Base-by-base conservation (phyloP, 208 protist species). In the Leishmania major region DNA sequence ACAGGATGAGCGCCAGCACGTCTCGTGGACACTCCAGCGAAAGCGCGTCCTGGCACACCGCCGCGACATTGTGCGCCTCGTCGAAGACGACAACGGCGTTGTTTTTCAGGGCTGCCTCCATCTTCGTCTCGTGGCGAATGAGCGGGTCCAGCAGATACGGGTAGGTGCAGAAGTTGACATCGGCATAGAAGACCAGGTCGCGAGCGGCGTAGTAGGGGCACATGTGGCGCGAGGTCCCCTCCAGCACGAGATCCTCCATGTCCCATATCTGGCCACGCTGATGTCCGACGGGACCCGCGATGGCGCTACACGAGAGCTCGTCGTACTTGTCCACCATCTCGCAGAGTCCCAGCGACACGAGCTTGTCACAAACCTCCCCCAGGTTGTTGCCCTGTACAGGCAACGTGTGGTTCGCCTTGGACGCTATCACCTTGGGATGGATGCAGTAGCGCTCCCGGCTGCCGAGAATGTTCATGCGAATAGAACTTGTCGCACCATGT, bases 91-190 rank as follows among this genome's bases (percentile, higher is more conserved):
- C 80, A 72, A 99, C 93, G 5, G 90, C 74, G 71, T 96, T 79
- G 74, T 94, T 86, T n/a, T 93, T 81, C 13, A 98, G 49, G 31
- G 96, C 85, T 8, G 80, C 85, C 79, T 97, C 88, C 86, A 91
- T 96, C 53, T 95, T 95, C 71, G 89, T 94, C 76, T 94, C 87
- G 89, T 91, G 87, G 28, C 99, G 94, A 72, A 99, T 98, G 8
- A 88, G 49, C 17, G 95, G 92, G 82, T 99, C 98, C 19, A 99
- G 91, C n/a, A 99, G 79, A 85, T 99, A 99, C 82, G 99, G 99
- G 88, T 99, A 99, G 15, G 99, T 99, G 80, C 96, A 92, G 78
- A 99, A 99, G 75, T 98, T 93, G 35, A 99, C 88, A 69, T 99
- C 95, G 0, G 98, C 92, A 53, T 84, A 92, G 62, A 92, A 90